Evolutionary conservation across 2,329 filamentous ascomycete genomes (phyloP), one percentile per base, ranked within the genome.

Genomic region (Fusarium incarnatum): DNA sequence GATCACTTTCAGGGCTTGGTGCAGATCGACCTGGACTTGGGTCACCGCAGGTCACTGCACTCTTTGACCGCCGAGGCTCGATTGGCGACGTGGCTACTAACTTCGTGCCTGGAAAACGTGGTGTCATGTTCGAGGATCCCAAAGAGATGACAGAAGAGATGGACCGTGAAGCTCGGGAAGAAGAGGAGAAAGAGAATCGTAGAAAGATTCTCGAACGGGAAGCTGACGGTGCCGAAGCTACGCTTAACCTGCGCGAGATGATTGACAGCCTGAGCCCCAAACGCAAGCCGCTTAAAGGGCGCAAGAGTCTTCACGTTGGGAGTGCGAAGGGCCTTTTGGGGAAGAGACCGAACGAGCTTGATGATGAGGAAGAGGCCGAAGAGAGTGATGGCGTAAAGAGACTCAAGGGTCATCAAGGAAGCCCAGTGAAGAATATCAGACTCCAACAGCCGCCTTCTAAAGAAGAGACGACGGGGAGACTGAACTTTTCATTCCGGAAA

Each of bases 211-310:
- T 87, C 22, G 84, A 88, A 72, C 83, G 85, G 32, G 86, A 87
- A 71, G 83, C 81, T 54, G 79, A 77, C 20, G 75, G 72, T 13
- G 67, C 66, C 9, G 91, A 93, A 68, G 84, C 83, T 5, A 92
- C 91, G 0, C 79, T 89, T 37, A 93, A 89, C 67, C 81, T 95
- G 45, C 91, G 88, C 67, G 91, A 93, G 68, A 91, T 94, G 87
- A 95, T 95, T 64, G 86, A 91, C 65, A 92, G 88, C 60, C 83
- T 95, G 67, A 94, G 91, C 25, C 92, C 93, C 0, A 93, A 92
- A 79, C 93, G 93, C 78, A 90, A 88, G 56, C 79, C 81, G 8
- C 72, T 92, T 9, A 89, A 85, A 59, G 89, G 89, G 16, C 89
- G 92, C 42, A 94, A 94, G 81, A 94, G 92, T 76, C 83, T 94